Evolutionary conservation across 2,329 filamentous ascomycete species (phyloP).

Genomic region (Aspergillus ruber): DNA sequence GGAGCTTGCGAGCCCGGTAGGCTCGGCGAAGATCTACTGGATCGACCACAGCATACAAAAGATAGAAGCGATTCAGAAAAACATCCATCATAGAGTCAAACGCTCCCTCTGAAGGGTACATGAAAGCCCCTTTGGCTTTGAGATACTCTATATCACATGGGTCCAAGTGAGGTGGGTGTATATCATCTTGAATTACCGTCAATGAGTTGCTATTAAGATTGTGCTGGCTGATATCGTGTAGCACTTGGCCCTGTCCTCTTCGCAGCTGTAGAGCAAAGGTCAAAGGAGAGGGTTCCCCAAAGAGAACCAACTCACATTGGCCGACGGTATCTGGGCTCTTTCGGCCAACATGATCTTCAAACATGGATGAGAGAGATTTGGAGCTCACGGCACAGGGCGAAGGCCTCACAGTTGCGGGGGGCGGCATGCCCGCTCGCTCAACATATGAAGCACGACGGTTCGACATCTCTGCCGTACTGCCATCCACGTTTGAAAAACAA

Average conservation of each 20-base stretch:
- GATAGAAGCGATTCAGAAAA: slow-evolving; percentile 1
- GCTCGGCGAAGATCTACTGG: not conserved
- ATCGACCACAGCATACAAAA: slow-evolving; percentile 1
- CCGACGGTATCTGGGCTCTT: not conserved
- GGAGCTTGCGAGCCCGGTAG: not conserved
- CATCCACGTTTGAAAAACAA: not conserved
- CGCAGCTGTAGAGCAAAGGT: not conserved
- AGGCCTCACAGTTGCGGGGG: not conserved
- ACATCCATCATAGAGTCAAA: not conserved
- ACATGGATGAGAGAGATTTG: slow-evolving; percentile 1
- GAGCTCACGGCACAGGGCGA: not conserved
- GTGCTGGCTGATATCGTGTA: slow-evolving; percentile 1
- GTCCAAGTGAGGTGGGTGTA: not conserved
- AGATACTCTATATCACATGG: slow-evolving; percentile 1
- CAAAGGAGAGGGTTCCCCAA: slow-evolving; percentile 2
- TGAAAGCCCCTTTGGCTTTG: slow-evolving; percentile 1
- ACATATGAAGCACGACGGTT: not conserved
- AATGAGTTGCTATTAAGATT: not conserved
- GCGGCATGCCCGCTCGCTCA: not conserved
- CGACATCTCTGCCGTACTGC: not conserved
- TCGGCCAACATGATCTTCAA: slow-evolving; percentile 1
- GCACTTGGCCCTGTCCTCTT: not conserved
- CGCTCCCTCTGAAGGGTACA: not conserved
- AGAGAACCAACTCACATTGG: slow-evolving; percentile 2
- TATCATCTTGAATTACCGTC: not conserved